phyloP scores from a whole-genome alignment of 1,139 yeast species.

The Suhomyces panamericanus region DNA sequence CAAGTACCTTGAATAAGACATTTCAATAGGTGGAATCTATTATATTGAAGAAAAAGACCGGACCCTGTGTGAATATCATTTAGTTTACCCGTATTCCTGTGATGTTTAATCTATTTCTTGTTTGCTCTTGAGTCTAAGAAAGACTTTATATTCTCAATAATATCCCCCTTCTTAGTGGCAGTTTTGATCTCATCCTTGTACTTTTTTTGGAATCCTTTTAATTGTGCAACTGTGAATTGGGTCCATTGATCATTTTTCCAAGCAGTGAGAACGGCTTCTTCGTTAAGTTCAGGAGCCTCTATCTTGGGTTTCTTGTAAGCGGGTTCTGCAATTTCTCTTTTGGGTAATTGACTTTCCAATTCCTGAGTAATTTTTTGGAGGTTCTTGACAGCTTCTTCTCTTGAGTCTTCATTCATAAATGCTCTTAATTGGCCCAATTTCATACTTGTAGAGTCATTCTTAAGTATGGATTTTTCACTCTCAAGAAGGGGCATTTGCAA shows the following conservation, averaged over 20 bases:
- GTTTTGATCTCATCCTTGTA: conserved; percentile 34
- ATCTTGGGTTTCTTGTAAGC: conserved; percentile 21
- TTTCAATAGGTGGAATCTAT: too few relatives aligned
- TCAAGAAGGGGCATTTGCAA: conserved; percentile 57
- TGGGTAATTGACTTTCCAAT: conserved; percentile 13
- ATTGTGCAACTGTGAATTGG: conserved; percentile 41
- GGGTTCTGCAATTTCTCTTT: conserved; percentile 15
- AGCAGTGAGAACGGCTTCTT: conserved; percentile 36
- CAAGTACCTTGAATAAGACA: too few relatives aligned
- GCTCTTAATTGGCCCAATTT: conserved; percentile 17
- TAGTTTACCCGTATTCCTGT: too few relatives aligned
- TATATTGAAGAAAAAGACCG: too few relatives aligned
- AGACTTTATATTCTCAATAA: conserved; percentile 40
- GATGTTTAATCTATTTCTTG: neutral
- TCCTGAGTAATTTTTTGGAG: conserved; percentile 19
- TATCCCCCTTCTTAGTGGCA: conserved; percentile 43
- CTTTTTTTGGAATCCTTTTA: conserved; percentile 35
- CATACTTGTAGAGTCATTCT: conserved; percentile 21
- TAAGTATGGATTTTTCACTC: conserved; percentile 23
- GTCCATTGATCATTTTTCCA: conserved; percentile 40
- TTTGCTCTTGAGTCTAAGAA: conserved; percentile 18
- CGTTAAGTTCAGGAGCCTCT: conserved; percentile 28
- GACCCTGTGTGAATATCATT: too few relatives aligned
- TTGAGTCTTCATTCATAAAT: conserved; percentile 9
- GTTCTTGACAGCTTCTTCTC: conserved; percentile 13